Base-by-base conservation (phyloP, 208 protist genomes). In the Tritrichomonas foetus region DNA sequence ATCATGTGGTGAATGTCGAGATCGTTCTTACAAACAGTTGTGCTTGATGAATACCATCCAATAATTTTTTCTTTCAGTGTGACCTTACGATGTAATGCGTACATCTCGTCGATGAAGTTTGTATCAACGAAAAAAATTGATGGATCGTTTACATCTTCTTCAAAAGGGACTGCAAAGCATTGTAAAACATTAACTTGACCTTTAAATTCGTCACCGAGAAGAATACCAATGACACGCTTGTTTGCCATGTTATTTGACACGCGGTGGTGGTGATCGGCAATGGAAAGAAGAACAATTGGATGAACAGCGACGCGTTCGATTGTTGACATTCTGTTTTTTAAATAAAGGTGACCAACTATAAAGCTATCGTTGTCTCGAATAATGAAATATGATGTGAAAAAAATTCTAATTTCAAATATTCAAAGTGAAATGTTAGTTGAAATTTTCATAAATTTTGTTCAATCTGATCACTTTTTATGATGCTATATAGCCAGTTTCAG, bases 21-120 rank as follows among this genome's bases (percentile, higher is more conserved):
- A 84, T 96, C 96, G 49, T 95, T 95, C 84, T 96, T 93, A 93
- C 98, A 96, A 49, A 99, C 98, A 93, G 98, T 97, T 44, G 98
- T 98, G 9, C 98, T 98, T 72, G 98, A 99, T 94, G 97, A 98
- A 96, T 99, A 99, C 99, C 99, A 99, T n/a, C 99, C 99, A 27
- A 99, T 98, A 50, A 99, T 97, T 94, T 97, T 97, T 94, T 99
- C 98, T 93, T 97, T 95, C n/a, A 98, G 98, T 94, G 98, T 98
- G 66, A 99, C 98, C 95, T 99, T 99, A 74, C 97, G 97, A 95
- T 99, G 98, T 98, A 99, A 99, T 41, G 80, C 93, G 92, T 97
- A 99, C 98, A 99, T 99, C 80, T 98, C 97, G 93, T 98, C 97
- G 49, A 97, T 95, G 66, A 96, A 98, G 94, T 97, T 97, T 94